Base-by-base conservation (phyloP, 306 rosid species). In the Gleditsia sinensis region DNA sequence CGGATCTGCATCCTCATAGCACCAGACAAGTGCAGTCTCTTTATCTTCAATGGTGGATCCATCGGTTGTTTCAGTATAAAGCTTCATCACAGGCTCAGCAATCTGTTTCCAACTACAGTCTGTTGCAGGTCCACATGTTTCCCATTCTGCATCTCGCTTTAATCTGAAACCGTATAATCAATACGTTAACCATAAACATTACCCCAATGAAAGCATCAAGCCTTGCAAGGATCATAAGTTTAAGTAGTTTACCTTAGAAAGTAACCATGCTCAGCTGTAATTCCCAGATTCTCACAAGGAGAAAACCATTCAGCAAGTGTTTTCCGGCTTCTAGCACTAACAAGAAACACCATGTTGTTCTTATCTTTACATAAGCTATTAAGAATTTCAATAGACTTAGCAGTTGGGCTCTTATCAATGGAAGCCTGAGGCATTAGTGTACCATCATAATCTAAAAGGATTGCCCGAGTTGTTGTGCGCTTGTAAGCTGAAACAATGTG, bases 21-120 rank as follows among this genome's bases (percentile, higher is more conserved):
- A 80, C 96, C 96, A 90, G 33, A 83, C 84, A 51, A 90, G 89
- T 3, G 89, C 30, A 36, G 92, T 86, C 65, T 90, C 96, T 70
- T 84, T 86, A 70, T 83, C 90, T 82, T 90, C 96, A 30, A 90
- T 86, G 61, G 92, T 85, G 72, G 96, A 90, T 25, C 96, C 96
- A 42, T 90, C 92, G 8, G 96, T 90, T 45, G 96, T 84, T 84
- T 90, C 96, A 3, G 96, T 90, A 77, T 90, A 90, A 32, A 87
- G 92, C 82, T 74, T 87, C 92, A 90, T 85, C 19, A 90, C 92
- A 32, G 96, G 96, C 79, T 85, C 86, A 6, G 88, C 92, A 55
- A 90, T 87, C 72, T 85, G 89, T 82, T 90, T 90, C 96, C 96
- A 90, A 65, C 83, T 81, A 77, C 84, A 72, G 69, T 85, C 90